A percentile compares a stretch with the other conserved stretches of the same genome.
Conservation (phyloP, 2,329 filamentous ascomycete species). For the Alternaria burnsii region DNA sequence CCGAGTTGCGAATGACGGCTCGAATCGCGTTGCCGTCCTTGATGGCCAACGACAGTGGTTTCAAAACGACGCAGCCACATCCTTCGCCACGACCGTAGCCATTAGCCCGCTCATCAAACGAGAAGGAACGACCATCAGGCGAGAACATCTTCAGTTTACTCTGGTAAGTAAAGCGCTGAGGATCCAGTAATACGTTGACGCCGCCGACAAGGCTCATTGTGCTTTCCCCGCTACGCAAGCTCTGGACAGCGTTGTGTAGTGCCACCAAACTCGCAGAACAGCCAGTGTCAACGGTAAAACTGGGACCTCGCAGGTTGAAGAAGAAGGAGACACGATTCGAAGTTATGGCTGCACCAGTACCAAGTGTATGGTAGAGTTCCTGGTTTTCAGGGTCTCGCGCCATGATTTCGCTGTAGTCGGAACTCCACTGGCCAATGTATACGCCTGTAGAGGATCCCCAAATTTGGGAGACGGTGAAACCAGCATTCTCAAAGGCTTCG, state of each 20-base stretch:
- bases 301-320: constrained; percentile 35
- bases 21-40: constrained; percentile 36
- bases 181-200: not conserved
- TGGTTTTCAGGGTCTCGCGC: no score
- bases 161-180: not conserved
- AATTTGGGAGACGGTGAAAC: constrained; percentile 26
- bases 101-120: constrained; percentile 62
- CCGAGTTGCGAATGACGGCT: constrained; percentile 31
- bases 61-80: constrained; percentile 45
- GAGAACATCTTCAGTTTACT: not conserved
- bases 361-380: no score
- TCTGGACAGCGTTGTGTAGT: constrained; percentile 27
- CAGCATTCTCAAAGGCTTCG: constrained; percentile 54
- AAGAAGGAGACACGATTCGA: constrained; percentile 32
- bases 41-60: constrained; percentile 23
- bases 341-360: constrained; percentile 18
- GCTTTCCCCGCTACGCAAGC: constrained; percentile 11
- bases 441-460: no score
- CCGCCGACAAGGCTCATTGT: constrained; percentile 6
- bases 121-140: constrained; percentile 39
- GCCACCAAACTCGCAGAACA: constrained; percentile 35
- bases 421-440: no score
- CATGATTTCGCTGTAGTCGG: no score
- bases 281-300: constrained; percentile 37
- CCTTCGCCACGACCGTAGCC: constrained; percentile 73